These are phyloP conservation scores for Emergomyces orientalis DNA, from an alignment of 2,329 filamentous ascomycete genomes.

Conservation along the genomic window DNA sequence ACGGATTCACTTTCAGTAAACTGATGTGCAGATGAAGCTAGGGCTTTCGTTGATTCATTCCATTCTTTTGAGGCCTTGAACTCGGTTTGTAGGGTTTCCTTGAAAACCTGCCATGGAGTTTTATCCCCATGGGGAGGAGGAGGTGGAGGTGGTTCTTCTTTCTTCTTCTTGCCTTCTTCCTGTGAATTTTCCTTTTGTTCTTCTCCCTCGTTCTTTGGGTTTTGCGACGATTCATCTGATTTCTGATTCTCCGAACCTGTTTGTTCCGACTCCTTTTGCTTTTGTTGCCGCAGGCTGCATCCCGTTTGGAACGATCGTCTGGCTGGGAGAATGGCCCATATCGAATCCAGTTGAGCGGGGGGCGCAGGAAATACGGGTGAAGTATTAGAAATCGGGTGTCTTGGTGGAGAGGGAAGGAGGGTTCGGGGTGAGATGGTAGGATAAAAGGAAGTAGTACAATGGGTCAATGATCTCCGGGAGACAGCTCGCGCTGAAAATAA, in stretches of 20 bases:
- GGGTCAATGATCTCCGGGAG: conserved; percentile 28
- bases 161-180: conserved; percentile 45
- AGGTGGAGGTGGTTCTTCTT: conserved; percentile 64
- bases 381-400: conserved; percentile 26
- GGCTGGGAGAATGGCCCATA: conserved; percentile 29
- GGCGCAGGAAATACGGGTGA: conserved; percentile 32
- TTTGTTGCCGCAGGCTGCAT: conserved; percentile 26
- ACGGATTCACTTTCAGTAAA: conserved; percentile 91
- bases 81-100: conserved; percentile 86
- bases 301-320: conserved; percentile 32
- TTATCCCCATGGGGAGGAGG: conserved; percentile 99
- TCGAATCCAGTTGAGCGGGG: conserved; percentile 26
- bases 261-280: conserved; percentile 35
- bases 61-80: conserved; percentile 97
- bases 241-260: conserved; percentile 32
- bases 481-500: conserved; percentile 22
- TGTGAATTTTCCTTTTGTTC: conserved; percentile 33
- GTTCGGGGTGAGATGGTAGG: conserved; percentile 24
- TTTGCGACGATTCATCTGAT: conserved; percentile 33
- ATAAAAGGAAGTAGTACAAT: conserved; percentile 24
- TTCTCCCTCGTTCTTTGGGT: conserved; percentile 40
- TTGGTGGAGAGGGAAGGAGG: conserved; percentile 26
- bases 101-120: conserved; percentile 97
- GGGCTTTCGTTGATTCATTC: conserved; percentile 96
- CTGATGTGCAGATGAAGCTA: conserved; percentile 79